Conservation (phyloP, 305 asterid genomes). For the Rubia tinctorum region DNA sequence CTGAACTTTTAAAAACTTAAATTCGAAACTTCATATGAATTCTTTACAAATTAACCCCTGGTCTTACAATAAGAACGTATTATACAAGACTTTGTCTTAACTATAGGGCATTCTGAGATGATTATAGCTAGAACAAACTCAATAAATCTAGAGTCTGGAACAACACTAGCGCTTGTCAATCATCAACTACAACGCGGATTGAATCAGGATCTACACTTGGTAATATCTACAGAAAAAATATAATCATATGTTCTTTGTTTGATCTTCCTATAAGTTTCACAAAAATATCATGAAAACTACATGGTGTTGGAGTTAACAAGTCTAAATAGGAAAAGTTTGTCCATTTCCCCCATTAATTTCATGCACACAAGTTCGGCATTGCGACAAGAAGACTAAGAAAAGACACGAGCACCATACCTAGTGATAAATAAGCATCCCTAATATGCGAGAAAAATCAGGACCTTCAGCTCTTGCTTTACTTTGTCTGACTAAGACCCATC, state of each 20-base stretch:
- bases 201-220: not conserved
- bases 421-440: not conserved
- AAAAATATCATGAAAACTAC: not conserved
- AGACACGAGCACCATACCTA: not conserved
- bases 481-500: no score
- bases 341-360: not conserved
- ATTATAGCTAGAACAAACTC: constrained; percentile 1
- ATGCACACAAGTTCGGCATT: not conserved
- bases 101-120: not conserved
- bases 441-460: no score
- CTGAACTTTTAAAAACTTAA: no score
- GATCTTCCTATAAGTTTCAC: not conserved
- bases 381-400: not conserved
- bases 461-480: no score
- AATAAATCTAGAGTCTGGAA: not conserved
- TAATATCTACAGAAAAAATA: not conserved
- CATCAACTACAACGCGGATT: not conserved
- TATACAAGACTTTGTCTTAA: no score
- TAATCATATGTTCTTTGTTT: not conserved
- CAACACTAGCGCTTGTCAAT: not conserved
- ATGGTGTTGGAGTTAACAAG: not conserved
- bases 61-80: no score
- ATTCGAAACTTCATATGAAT: no score
- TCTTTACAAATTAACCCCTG: no score
- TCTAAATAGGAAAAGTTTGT: not conserved